Conservation (phyloP, 306 rosid genomes). For the Alnus glutinosa region DNA sequence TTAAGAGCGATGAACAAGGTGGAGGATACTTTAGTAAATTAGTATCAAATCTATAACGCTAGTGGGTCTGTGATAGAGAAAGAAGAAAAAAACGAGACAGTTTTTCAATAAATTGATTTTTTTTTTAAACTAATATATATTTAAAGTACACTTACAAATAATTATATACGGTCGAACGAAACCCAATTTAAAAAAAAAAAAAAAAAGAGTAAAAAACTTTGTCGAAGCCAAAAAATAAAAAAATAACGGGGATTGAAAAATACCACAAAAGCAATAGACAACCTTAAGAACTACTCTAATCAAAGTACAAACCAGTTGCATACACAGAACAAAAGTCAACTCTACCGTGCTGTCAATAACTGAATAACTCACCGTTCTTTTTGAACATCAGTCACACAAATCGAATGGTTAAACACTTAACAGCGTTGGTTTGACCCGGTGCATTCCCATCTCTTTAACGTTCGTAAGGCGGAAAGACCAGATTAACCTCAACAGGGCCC, state of each 20-base stretch:
- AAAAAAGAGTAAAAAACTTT: too few species aligned
- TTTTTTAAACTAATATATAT: too few species aligned
- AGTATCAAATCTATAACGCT: background rate
- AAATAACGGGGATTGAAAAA: background rate
- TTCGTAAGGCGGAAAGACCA: background rate
- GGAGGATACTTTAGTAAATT: too few species aligned
- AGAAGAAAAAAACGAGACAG: too few species aligned
- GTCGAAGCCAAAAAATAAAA: background rate
- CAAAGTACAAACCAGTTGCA: background rate
- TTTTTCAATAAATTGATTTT: too few species aligned
- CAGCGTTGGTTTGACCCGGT: constrained; percentile 37
- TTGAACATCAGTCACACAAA: constrained; percentile 13
- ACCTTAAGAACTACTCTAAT: background rate
- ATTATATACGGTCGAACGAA: too few species aligned
- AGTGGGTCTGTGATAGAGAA: background rate
- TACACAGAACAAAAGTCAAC: constrained; percentile 33
- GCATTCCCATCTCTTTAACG: constrained; percentile 21
- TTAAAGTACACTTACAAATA: too few species aligned
- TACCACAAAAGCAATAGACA: background rate
- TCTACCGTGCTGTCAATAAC: constrained; percentile 34
- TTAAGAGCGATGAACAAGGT: too few species aligned
- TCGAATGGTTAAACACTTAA: constrained; percentile 27
- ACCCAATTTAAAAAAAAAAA: too few species aligned
- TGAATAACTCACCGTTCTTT: background rate
- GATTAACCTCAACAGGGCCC: background rate